phyloP scores from a whole-genome alignment of 192 early-diverging fungal genomes.

The Powellomyces hirtus region DNA sequence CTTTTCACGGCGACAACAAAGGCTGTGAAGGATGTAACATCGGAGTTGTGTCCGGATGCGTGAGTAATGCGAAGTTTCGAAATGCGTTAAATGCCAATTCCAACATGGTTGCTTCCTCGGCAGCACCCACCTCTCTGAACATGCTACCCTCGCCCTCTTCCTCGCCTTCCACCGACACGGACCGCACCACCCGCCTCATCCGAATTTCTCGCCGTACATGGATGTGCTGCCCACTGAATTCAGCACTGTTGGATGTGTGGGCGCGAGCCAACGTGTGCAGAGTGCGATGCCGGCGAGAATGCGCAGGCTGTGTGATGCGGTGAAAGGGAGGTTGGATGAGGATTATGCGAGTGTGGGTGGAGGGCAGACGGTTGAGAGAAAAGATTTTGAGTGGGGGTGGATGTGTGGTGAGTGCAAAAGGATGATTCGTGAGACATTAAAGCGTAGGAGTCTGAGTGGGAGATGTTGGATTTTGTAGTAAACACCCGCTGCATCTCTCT shows the following conservation, averaged over 20 bases:
- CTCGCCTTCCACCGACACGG: not conserved
- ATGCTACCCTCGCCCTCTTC: not conserved
- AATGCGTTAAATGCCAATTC: too few species aligned
- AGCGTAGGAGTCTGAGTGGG: too few species aligned
- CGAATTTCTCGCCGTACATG: not conserved
- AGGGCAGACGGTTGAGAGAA: not conserved
- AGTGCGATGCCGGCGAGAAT: not conserved
- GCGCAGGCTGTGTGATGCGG: not conserved
- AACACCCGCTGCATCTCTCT: conserved; percentile 17
- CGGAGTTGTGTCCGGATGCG: too few species aligned
- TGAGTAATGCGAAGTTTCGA: too few species aligned
- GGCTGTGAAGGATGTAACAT: not conserved
- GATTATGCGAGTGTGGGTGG: not conserved
- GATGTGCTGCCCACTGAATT: not conserved
- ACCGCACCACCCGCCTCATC: not conserved
- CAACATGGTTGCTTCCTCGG: too few species aligned
- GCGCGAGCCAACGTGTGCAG: not conserved
- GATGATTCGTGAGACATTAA: not conserved
- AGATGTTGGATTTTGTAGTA: too few species aligned
- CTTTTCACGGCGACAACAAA: not conserved
- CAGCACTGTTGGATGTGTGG: not conserved
- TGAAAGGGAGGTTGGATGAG: not conserved
- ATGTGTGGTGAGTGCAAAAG: not conserved
- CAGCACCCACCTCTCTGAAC: too few species aligned
- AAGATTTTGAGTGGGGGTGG: not conserved